phyloP scores from a whole-genome alignment of 805 yeast genomes.

The Debaryomyces castellii region DNA sequence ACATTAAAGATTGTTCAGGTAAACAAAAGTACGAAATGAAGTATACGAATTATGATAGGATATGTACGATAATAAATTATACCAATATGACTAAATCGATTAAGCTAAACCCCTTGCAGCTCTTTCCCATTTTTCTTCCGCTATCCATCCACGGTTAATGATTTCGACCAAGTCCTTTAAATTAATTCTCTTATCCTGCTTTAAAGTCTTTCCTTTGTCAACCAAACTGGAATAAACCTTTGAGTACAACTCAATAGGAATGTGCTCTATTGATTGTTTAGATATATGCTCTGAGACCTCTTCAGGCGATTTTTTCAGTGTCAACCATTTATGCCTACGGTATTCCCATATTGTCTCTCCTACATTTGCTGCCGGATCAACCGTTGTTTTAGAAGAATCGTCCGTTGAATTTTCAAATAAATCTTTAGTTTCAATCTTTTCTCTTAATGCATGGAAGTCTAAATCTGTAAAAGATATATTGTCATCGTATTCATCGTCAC shows the following conservation, averaged over 20 bases:
- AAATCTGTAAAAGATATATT: constrained; percentile 20
- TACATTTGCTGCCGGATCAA: constrained; percentile 18
- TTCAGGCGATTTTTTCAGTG: constrained; percentile 20
- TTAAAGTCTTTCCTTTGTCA: constrained; percentile 65
- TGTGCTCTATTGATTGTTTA: constrained; percentile 25
- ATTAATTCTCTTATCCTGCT: constrained; percentile 60
- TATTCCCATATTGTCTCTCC: constrained; percentile 70
- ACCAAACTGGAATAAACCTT: constrained; percentile 70
- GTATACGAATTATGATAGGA: constrained; percentile 16
- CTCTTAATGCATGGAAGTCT: constrained; percentile 25
- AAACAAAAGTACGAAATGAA: constrained; percentile 19
- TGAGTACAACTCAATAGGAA: constrained; percentile 52
- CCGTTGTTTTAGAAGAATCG: constrained; percentile 6
- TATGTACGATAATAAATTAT: neutral
- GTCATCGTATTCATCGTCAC: constrained; percentile 12
- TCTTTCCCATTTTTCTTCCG: constrained; percentile 70
- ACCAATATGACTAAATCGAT: neutral
- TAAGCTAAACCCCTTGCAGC: constrained; percentile 42
- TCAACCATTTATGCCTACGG: constrained; percentile 68
- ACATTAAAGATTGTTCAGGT: constrained; percentile 33
- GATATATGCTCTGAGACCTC: constrained; percentile 11
- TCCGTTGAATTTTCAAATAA: neutral
- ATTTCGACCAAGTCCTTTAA: constrained; percentile 69
- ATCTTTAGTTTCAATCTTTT: constrained; percentile 29
- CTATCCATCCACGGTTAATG: constrained; percentile 83